Base-by-base conservation (phyloP, 2,329 filamentous ascomycete genomes). In the Epichloe sp. region DNA sequence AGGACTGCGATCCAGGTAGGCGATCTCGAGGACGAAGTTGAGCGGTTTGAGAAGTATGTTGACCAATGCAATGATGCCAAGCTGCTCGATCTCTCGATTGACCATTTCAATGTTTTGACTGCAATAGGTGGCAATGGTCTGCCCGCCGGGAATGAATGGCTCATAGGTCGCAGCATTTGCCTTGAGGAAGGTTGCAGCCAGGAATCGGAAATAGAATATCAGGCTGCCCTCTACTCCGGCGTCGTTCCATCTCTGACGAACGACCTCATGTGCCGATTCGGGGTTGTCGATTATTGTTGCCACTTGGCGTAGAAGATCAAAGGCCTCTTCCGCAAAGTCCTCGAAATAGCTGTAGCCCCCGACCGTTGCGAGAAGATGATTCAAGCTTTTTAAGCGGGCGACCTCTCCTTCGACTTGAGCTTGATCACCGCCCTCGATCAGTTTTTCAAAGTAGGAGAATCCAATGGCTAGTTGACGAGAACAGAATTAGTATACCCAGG, bases 381-480 rank as follows among this genome's bases (percentile, higher is more conserved):
- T 84, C 57, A 95, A 73, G 31, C 78, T 82, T 54, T 76, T 79
- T 50, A 97, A 75, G 37, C 91, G 83, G 23, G 77, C 75, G 52
- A 82, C 72, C 68, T 97, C 91, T 57, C 77, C 77, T 37, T 82
- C 74, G 53, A 94, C 73, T 58, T 82, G 79, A 55, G 72, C 71
- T 52, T 72, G 71, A 63, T 88, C 82, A 58, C 80, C 81, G 45
- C 78, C 71, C 56, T 80, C 79, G 59, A 91, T 74, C 50, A 97
- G 76, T 44, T 82, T 84, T 68, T 98, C 93, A 63, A 94, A 95
- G 68, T 96, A 97, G 57, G 83, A 83, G 67, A 95, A 98, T 23
- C 84, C 89, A 63, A 95, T 86, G 48, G 91, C 93, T 97, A 31
- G 19, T 36, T 10, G 37, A 31, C 47, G 8, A 14, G 6, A 19